Base-by-base conservation (phyloP, 352 stramenopile genomes). In the Globisporangium radiosum region DNA sequence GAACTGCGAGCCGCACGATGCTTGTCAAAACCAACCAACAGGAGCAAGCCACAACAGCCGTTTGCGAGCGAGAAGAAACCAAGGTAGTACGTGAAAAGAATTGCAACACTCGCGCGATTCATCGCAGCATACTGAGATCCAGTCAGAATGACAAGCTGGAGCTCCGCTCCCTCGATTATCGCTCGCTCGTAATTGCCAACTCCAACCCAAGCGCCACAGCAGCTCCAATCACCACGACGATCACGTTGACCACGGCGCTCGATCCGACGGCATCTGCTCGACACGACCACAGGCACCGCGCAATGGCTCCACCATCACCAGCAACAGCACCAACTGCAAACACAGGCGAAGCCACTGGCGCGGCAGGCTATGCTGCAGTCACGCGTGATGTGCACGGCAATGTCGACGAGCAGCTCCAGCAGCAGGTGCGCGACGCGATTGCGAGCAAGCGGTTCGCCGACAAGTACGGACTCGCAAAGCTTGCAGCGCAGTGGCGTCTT, bases 401-500 rank as follows among this genome's bases (percentile, higher is more conserved):
- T 15, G 37, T 52, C 10, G 33, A 51, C 56, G 43, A 59, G 49
- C 50, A 59, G 25, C 15, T 57, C 19, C 52, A 66, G 19, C 59
- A 63, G 48, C 39, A 52, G 59, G 58, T 64, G 67, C 64, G 57
- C 51, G 57, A 39, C 7, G 58, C 58, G 0, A 39, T 63, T 1
- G 58, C 52, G 53, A 59, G 62, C 58, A 58, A 70, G 62, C 75
- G 75, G 3, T 87, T 88, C 66, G 56, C 76, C 60, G 72, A 71
- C 62, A 88, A 88, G 59, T 90, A 90, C 62, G 71, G 76, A 47
- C 65, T 90, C 9, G 57, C 58, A 43, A 88, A 85, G 76, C 76
- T 90, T 54, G 64, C 76, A 40, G 52, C 65, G 52, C 69, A 76
- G 42, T 90, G 81, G 75, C 43, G 65, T 8, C 54, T 92, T 5